These are phyloP conservation scores for Zizania latifolia DNA, from an alignment of 176 grass and related monocot species.

Conservation along the genomic window DNA sequence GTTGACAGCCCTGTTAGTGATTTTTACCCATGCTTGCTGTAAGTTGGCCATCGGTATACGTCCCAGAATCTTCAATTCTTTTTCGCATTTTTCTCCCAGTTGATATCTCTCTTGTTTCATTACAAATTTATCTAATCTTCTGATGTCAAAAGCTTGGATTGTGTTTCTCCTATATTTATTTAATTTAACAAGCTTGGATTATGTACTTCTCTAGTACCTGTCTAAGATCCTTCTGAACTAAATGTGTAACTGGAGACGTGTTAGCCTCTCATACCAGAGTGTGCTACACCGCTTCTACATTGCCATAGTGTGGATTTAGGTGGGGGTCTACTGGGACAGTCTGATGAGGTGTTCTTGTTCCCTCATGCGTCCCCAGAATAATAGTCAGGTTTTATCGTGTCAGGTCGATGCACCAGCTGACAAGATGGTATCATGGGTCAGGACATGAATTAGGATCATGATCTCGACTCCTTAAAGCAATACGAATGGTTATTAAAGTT, in stretches of 20 bases:
- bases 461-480: no score
- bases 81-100: not conserved
- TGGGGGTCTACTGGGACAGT: no score
- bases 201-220: no score
- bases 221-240: not conserved
- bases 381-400: not conserved
- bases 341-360: no score
- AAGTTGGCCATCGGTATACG: slow-evolving; percentile 4
- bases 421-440: no score
- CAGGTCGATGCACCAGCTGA: not conserved
- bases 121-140: not conserved
- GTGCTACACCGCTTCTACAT: no score
- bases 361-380: no score
- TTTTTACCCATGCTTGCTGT: slow-evolving; percentile 4
- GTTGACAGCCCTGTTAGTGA: not conserved
- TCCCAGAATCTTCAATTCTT: not conserved
- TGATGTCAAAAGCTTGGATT: not conserved
- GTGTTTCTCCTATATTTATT: not conserved
- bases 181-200: not conserved
- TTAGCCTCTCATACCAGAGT: not conserved
- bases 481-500: no score
- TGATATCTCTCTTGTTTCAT: slow-evolving; percentile 17
- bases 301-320: no score
- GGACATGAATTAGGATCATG: no score
- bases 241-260: not conserved